Base-by-base conservation (phyloP, 2,329 filamentous ascomycete species). In the Ophiosphaerella narmari region DNA sequence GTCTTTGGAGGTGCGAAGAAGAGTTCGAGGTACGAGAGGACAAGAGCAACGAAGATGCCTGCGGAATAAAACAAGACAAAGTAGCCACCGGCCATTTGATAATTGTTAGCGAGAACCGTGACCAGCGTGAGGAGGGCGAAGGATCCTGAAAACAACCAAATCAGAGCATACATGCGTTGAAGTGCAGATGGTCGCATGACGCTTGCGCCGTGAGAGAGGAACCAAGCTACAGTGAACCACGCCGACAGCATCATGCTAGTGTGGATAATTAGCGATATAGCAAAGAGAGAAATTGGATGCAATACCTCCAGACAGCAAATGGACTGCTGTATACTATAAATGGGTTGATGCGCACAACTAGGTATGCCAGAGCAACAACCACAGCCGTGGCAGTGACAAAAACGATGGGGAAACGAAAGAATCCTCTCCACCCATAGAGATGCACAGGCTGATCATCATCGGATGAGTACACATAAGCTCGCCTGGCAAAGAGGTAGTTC, bases 271-370 rank as follows among this genome's bases (percentile, higher is more conserved):
- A 63, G 44, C 37, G 14, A 13, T 2, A 32, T 5, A 23, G 8
- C 1, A 24, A n/a, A 9, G 9, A n/a, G 11, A 3, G 13, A 26
- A 23, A 9, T 9, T 8, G 4, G 14, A 37, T 21, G 5, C 61
- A 62, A 37, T 65, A 75, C 72, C 71, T 74, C 90, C 91, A 96
- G 66, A 97, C 88, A 5, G 89, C 81, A 70, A 94, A 97, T 40
- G 86, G 82, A 63, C 89, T 95, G 74, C 90, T 92, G 75, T 97
- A 94, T n/a, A 94, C 79, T 62, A 97, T 91, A 63, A 90, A 83
- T 1, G 93, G 91, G 67, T 97, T 97, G 67, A 93, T 77, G 72
- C 94, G 95, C 33, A 84, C 83, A 36, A 96, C 65, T 43, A 97
- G 74, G 60, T 89, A 89, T 1, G 89, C 88, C 14, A 90, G 79